Conservation (phyloP, 371 early-diverging fungal genomes). For the Actinomortierella ambigua region DNA sequence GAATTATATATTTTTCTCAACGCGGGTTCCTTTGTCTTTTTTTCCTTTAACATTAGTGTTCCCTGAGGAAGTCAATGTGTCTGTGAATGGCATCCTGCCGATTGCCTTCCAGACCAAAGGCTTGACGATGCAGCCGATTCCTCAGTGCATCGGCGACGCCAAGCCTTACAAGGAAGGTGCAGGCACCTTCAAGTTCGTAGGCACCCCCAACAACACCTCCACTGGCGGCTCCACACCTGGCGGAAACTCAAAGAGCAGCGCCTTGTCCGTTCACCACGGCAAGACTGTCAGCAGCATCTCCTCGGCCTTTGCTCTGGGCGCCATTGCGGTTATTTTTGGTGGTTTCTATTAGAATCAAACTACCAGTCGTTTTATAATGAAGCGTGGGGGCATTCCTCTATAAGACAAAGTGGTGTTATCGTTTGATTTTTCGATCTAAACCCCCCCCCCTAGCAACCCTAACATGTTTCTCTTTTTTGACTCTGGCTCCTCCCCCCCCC, state of each 20-base stretch:
- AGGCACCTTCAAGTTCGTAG: constrained; percentile 10
- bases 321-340: neutral
- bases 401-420: neutral
- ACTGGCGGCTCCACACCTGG: neutral
- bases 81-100: constrained; percentile 22
- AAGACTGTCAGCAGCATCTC: neutral
- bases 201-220: neutral
- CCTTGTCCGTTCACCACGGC: neutral
- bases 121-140: constrained; percentile 34
- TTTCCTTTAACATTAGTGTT: constrained; percentile 14
- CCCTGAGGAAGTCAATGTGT: constrained; percentile 33
- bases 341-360: neutral
- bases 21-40: neutral
- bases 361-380: neutral
- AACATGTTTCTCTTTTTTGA: too few relatives aligned
- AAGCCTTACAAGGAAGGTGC: constrained; percentile 45
- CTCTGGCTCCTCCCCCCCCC: too few relatives aligned
- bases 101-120: constrained; percentile 23
- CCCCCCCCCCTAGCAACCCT: too few relatives aligned
- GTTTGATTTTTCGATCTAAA: neutral
- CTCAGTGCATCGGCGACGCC: constrained; percentile 39
- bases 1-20: too few relatives aligned
- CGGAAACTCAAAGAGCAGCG: neutral
- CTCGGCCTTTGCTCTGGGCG: neutral
- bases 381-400: neutral